These are phyloP conservation scores for Xylogone sp. DNA, from an alignment of 2,329 filamentous ascomycete species.

Conservation along the genomic window DNA sequence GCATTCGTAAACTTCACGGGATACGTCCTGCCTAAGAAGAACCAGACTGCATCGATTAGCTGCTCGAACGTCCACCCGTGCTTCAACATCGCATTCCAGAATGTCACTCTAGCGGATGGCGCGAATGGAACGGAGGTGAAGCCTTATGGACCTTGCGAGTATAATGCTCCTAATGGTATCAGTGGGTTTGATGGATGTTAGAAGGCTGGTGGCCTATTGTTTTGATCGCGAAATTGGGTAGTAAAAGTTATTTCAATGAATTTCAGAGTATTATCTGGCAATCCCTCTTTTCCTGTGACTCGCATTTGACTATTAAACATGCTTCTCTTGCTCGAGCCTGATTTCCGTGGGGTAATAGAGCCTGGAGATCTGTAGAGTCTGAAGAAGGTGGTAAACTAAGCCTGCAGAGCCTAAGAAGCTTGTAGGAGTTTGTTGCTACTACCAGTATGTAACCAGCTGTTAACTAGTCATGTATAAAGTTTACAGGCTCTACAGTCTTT, in stretches of 20 bases:
- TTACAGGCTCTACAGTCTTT: too few relatives aligned
- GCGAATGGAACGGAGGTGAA: constrained; percentile 9
- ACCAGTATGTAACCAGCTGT: too few relatives aligned
- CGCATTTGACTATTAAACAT: too few relatives aligned
- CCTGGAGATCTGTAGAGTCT: too few relatives aligned
- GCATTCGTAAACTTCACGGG: constrained; percentile 46
- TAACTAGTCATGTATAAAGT: too few relatives aligned
- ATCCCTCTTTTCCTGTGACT: too few relatives aligned
- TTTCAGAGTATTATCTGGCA: too few relatives aligned
- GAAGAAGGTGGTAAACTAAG: too few relatives aligned
- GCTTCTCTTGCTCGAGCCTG: too few relatives aligned
- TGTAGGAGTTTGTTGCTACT: too few relatives aligned
- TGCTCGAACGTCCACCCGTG: constrained; percentile 43
- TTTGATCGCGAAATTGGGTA: background rate
- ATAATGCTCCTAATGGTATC: constrained; percentile 17
- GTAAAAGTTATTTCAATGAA: background rate
- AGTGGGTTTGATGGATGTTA: constrained; percentile 13
- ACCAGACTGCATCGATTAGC: constrained; percentile 33
- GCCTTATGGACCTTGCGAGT: constrained; percentile 20
- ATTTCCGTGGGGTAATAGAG: too few relatives aligned
- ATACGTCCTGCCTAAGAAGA: constrained; percentile 24
- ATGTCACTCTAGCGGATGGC: constrained; percentile 25
- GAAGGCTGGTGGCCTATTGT: background rate
- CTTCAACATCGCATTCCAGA: constrained; percentile 41
- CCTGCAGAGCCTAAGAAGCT: too few relatives aligned